Evolutionary conservation across 768 basidiomycete species (phyloP).

Genomic region (Cantharellus anzutake): DNA sequence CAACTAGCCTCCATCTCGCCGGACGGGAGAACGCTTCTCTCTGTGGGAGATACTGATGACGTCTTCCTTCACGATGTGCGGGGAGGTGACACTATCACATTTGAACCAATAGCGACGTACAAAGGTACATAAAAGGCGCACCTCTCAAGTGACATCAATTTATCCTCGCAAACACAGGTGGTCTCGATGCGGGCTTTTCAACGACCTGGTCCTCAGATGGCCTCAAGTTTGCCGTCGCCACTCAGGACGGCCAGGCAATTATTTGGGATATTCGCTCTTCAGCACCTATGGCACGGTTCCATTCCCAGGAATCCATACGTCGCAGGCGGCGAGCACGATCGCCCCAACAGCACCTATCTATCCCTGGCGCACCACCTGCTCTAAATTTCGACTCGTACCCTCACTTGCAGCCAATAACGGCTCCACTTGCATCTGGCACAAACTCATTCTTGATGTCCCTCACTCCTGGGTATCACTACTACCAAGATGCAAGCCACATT

Average conservation of each 20-base stretch:
- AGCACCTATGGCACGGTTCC: neutral
- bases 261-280: conserved; percentile 56
- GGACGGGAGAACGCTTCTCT: conserved; percentile 68
- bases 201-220: conserved; percentile 63
- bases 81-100: conserved; percentile 40
- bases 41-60: conserved; percentile 79
- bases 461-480: neutral
- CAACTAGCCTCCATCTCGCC: conserved; percentile 72
- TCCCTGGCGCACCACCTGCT: too few species aligned
- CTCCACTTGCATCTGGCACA: too few species aligned
- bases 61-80: conserved; percentile 66
- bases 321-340: neutral
- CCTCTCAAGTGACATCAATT: too few species aligned
- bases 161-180: neutral
- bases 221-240: conserved; percentile 63
- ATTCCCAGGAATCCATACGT: neutral
- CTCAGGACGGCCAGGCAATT: conserved; percentile 61
- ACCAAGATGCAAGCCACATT: neutral
- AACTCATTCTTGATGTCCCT: neutral
- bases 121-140: conserved; percentile 10
- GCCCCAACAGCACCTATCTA: neutral
- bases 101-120: conserved; percentile 49
- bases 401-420: too few species aligned
- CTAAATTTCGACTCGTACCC: too few species aligned
- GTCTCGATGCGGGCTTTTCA: conserved; percentile 46